These are phyloP conservation scores for Teratosphaeria epicoccoides DNA, from an alignment of 2,329 filamentous ascomycete species.

Conservation along the genomic window DNA sequence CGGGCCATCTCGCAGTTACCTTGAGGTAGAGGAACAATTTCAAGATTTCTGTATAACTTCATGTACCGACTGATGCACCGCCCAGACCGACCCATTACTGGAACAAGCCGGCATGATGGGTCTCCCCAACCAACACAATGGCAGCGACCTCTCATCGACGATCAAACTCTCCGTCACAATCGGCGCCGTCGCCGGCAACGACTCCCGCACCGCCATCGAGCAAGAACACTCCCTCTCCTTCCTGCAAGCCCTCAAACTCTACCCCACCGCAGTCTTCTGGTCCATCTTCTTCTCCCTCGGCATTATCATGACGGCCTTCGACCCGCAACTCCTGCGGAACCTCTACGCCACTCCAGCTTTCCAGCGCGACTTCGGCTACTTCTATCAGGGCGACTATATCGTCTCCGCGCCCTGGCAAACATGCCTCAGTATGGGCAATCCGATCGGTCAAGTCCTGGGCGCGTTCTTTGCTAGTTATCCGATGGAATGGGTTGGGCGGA, in stretches of 20 bases:
- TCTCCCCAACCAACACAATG: not conserved
- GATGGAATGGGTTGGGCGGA: slow-evolving; percentile 25
- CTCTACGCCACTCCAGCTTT: slow-evolving; percentile 52
- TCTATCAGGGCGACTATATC: slow-evolving; percentile 32
- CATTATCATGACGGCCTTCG: slow-evolving; percentile 52
- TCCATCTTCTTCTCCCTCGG: slow-evolving; percentile 50
- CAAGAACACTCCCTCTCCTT: slow-evolving; percentile 20
- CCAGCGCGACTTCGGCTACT: slow-evolving; percentile 45
- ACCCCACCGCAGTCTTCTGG: slow-evolving; percentile 42
- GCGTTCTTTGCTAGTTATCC: slow-evolving; percentile 20
- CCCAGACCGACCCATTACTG: not conserved
- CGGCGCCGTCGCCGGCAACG: slow-evolving; percentile 19
- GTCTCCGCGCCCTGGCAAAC: slow-evolving; percentile 32
- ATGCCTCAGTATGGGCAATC: slow-evolving; percentile 40
- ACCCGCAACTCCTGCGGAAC: slow-evolving; percentile 53
- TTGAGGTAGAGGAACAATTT: not conserved
- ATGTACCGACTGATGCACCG: not conserved
- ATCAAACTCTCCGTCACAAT: slow-evolving; percentile 18
- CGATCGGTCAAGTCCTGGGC: slow-evolving; percentile 47
- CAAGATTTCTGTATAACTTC: not conserved
- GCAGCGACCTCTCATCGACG: slow-evolving; percentile 1
- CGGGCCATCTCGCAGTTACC: not conserved
- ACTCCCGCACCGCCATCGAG: slow-evolving; percentile 15
- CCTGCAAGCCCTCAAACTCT: slow-evolving; percentile 30
- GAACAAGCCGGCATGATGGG: not conserved